A percentile compares a stretch with the other conserved stretches of the same genome.
phyloP scores from a whole-genome alignment of 2,329 filamentous ascomycete genomes.

The Aspergillus transmontanensis region DNA sequence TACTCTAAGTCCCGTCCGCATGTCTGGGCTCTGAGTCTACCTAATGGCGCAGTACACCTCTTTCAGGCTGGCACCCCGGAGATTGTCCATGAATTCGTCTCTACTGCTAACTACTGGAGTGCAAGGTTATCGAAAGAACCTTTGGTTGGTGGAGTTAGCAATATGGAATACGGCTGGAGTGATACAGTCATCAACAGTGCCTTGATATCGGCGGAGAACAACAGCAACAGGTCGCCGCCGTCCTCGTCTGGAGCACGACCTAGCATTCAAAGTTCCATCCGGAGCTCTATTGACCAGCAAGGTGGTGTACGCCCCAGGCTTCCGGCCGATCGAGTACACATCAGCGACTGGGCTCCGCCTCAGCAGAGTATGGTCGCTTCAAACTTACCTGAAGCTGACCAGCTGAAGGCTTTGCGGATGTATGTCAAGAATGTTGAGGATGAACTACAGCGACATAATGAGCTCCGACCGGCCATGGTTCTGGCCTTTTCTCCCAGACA shows the following conservation, averaged over 20 bases:
- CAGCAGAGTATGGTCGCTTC: constrained; percentile 88
- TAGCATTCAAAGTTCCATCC: constrained; percentile 63
- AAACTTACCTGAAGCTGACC: constrained; percentile 75
- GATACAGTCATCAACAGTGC: constrained; percentile 80
- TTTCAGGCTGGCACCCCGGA: constrained; percentile 97
- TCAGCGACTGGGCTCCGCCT: constrained; percentile 87
- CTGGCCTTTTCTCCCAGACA: constrained; percentile 86
- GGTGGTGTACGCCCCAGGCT: constrained; percentile 66
- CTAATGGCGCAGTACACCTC: constrained; percentile 92
- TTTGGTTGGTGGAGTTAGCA: constrained; percentile 87
- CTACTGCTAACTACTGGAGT: constrained; percentile 96
- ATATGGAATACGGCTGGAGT: constrained; percentile 97
- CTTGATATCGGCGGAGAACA: constrained; percentile 58
- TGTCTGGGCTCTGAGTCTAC: constrained; percentile 91
- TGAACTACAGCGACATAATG: constrained; percentile 84
- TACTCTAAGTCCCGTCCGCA: constrained; percentile 89
- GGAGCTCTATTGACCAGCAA: constrained; percentile 68
- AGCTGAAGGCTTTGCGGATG: constrained; percentile 70
- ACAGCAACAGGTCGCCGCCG: constrained; percentile 31
- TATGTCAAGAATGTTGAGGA: constrained; percentile 87
- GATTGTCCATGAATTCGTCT: constrained; percentile 91
- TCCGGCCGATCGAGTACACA: constrained; percentile 79
- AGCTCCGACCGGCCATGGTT: constrained; percentile 82
- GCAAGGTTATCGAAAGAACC: constrained; percentile 92
- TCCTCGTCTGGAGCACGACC: constrained; percentile 47